Evolutionary conservation across 441 rosid species (phyloP).

Genomic region (Omphalea diandra): DNA sequence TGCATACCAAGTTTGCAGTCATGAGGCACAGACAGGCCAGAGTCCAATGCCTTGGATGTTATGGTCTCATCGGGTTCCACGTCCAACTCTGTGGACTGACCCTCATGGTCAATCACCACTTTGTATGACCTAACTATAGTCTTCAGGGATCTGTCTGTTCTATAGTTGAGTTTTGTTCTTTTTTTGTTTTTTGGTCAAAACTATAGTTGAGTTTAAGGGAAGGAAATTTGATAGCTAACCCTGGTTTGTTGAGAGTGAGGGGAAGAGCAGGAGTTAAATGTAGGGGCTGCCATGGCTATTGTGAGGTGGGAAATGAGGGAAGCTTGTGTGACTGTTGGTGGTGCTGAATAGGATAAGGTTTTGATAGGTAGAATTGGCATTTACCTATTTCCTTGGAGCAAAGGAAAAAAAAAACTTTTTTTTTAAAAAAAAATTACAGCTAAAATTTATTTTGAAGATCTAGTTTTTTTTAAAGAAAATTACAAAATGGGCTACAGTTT

Average conservation of each 20-base stretch:
- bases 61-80: constrained; percentile 89
- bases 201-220: constrained; percentile 31
- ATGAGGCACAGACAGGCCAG: constrained; percentile 66
- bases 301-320: constrained; percentile 4
- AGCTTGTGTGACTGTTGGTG: constrained; percentile 20
- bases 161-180: constrained; percentile 32
- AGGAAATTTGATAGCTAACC: constrained; percentile 18
- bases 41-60: constrained; percentile 73
- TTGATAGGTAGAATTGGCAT: background rate
- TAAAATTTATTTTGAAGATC: no score
- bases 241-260: constrained; percentile 40
- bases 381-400: background rate
- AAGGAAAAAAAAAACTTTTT: background rate
- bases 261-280: constrained; percentile 45
- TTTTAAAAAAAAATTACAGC: background rate
- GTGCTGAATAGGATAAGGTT: constrained; percentile 36
- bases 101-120: constrained; percentile 73
- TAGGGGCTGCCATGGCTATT: constrained; percentile 55
- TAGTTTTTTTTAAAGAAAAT: no score
- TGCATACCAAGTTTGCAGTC: constrained; percentile 97
- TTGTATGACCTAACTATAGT: constrained; percentile 47
- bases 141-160: constrained; percentile 24
- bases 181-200: no score
- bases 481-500: no score
- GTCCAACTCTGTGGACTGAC: constrained; percentile 59